These are phyloP conservation scores for Cercospora brassicicola DNA, from an alignment of 2,329 filamentous ascomycete species.

Conservation along the genomic window DNA sequence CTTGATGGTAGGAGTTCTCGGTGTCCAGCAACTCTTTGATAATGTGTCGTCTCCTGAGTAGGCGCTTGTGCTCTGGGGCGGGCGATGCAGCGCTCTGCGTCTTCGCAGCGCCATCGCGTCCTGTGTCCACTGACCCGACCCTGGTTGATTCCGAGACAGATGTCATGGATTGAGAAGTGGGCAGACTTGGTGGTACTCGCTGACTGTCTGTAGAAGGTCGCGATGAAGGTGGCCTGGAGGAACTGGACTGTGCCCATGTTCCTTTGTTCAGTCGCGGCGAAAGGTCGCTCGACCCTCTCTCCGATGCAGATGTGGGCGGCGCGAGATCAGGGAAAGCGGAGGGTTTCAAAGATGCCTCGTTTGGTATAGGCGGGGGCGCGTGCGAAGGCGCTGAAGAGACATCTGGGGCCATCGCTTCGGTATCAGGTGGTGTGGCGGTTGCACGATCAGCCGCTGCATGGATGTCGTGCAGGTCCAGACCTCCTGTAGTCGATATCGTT, in stretches of 20 bases:
- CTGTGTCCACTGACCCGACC: conserved; percentile 32
- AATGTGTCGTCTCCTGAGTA: conserved; percentile 77
- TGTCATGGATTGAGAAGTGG: conserved; percentile 38
- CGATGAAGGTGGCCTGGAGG: conserved; percentile 24
- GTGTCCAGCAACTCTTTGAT: conserved; percentile 93
- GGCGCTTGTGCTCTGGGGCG: conserved; percentile 60
- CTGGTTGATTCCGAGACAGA: conserved; percentile 37
- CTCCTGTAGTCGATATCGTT: conserved; percentile 37
- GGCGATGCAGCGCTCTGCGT: conserved; percentile 31
- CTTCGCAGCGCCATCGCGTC: conserved; percentile 25
- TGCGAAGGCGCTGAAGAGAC: conserved; percentile 42
- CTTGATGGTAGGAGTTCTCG: conserved; percentile 83
- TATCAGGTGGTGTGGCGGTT: conserved; percentile 19
- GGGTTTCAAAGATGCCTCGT: conserved; percentile 17
- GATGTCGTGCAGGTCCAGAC: conserved; percentile 43
- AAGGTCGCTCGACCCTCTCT: conserved; percentile 34
- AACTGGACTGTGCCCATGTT: conserved; percentile 33
- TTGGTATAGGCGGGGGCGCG: conserved; percentile 49
- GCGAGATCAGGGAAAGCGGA: conserved; percentile 32
- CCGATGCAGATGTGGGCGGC: conserved; percentile 26
- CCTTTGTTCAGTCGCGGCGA: conserved; percentile 32
- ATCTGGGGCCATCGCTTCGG: conserved; percentile 19
- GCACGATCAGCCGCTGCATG: conserved; percentile 31
- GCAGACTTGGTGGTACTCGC: conserved; percentile 28
- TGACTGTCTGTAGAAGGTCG: conserved; percentile 39